Evolutionary conservation across 129 eudicot genomes (phyloP).

Genomic region (Mikania micrantha): DNA sequence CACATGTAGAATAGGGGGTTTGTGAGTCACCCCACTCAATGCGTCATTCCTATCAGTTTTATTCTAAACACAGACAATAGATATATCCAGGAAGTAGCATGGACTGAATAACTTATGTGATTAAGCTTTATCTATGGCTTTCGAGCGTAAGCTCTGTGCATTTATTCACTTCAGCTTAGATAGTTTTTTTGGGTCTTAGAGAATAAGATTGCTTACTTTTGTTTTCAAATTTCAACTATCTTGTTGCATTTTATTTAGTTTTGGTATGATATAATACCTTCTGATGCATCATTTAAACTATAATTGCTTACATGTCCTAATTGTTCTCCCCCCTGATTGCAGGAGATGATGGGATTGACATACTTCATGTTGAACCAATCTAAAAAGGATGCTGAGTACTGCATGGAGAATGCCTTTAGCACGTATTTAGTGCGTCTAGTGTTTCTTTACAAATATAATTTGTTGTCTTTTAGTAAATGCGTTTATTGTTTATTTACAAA

Average conservation of each 20-base stretch:
- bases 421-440: constrained; percentile 61
- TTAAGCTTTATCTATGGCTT: constrained; percentile 1
- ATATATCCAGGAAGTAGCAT: not conserved
- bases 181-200: not conserved
- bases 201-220: not conserved
- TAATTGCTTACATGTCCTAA: not conserved
- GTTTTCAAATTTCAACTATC: not conserved
- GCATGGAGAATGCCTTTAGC: constrained; percentile 91
- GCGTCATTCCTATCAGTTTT: too few species aligned
- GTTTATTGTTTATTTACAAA: not conserved
- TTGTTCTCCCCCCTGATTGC: constrained; percentile 13
- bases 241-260: constrained; percentile 2
- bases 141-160: not conserved
- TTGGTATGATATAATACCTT: not conserved
- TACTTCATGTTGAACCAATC: constrained; percentile 94
- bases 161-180: not conserved
- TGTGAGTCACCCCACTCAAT: too few species aligned
- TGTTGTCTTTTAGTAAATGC: not conserved
- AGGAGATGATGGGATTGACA: constrained; percentile 97
- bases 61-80: not conserved
- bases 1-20: too few species aligned
- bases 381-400: constrained; percentile 87
- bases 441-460: not conserved
- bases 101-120: not conserved
- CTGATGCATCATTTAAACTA: not conserved